Percentiles rank a stretch among this genome's conserved stretches.
These are phyloP conservation scores for Globisporangium lucens DNA, from an alignment of 352 stramenopile genomes.

Conservation along the genomic window DNA sequence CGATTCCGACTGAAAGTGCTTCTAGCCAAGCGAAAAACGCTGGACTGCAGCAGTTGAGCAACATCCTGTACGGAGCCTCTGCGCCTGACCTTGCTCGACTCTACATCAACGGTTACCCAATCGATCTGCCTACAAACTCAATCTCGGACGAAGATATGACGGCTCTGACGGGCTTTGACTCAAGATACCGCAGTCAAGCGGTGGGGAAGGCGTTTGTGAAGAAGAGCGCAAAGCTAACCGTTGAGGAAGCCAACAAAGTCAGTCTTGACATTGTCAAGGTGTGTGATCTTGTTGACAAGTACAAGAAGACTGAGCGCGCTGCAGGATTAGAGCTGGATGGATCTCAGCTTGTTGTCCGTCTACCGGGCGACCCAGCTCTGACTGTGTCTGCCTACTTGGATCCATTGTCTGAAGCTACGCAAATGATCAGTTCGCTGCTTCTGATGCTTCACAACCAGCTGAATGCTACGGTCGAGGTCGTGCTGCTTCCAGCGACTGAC, in stretches of 20 bases:
- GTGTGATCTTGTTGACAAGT: conserved; percentile 76
- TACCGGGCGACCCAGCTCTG: conserved; percentile 50
- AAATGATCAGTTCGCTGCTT: conserved; percentile 88
- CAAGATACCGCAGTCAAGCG: conserved; percentile 63
- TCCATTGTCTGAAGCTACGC: conserved; percentile 85
- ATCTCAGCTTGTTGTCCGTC: conserved; percentile 32
- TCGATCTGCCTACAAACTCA: conserved; percentile 48
- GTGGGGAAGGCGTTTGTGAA: conserved; percentile 76
- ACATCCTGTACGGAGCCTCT: conserved; percentile 38
- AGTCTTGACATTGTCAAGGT: conserved; percentile 76
- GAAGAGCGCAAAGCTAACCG: conserved; percentile 39
- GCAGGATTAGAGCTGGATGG: conserved; percentile 30
- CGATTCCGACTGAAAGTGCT: neutral
- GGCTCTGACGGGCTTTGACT: conserved; percentile 65
- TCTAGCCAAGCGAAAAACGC: conserved; percentile 23
- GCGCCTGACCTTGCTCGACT: conserved; percentile 35
- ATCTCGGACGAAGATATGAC: conserved; percentile 61
- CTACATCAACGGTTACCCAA: conserved; percentile 69
- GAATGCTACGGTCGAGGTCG: conserved; percentile 65
- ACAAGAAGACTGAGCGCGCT: conserved; percentile 48
- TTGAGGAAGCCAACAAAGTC: conserved; percentile 47
- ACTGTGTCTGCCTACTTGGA: conserved; percentile 85
- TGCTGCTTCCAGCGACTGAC: conserved; percentile 61
- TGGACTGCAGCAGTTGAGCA: conserved; percentile 37
- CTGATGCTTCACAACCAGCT: conserved; percentile 72